Evolutionary conservation across 148 eudicot genomes (phyloP), one percentile per base, ranked within the genome.

Genomic region (Simmondsia chinensis): DNA sequence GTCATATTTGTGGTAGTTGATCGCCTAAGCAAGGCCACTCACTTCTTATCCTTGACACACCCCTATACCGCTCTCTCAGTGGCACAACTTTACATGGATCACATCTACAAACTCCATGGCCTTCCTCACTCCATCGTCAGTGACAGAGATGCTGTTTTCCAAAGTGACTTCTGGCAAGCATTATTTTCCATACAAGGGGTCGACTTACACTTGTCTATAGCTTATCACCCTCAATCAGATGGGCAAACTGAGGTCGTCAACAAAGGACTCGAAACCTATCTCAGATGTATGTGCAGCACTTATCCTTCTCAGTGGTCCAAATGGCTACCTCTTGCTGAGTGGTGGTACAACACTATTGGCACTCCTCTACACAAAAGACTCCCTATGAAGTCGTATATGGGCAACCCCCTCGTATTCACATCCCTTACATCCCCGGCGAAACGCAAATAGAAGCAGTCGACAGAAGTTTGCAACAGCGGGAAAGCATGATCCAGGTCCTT

Each of bases 321-420:
- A 7, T 49, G 54, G 32, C 1, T 49, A 0, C 5, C 54, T 0
- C 1, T 23, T 1, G 43, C 54, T 14, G 43, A 35, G 9, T 35
- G 9, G 12, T 23, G 54, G 32, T 49, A 49, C 3, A 49, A 49
- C 6, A 49, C 20, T 7, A 48, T 3, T 48, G 7, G 15, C 54
- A 49, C 11, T 0, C 12, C 0, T 0, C 40, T 1, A 9, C 21
- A 1, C 15, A 16, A 2, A 22, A 2, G 0, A 48, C 52, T n/a
- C 40, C 52, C 7, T 48, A 7, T 21, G 52, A 32, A n/a, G 5
- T 47, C 0, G 23, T 47, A 2, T 30, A 30, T n/a, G 23, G 36
- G 1, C 51, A 47, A 10, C 15, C 37, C 3, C 38, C 38, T 2
- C 26, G 23, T 1, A 0, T 32, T 15, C 39, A 32, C n/a, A 31